Conservation (phyloP, 1,284 basidiomycete genomes). For the Pseudomicrostroma phylloplanum region DNA sequence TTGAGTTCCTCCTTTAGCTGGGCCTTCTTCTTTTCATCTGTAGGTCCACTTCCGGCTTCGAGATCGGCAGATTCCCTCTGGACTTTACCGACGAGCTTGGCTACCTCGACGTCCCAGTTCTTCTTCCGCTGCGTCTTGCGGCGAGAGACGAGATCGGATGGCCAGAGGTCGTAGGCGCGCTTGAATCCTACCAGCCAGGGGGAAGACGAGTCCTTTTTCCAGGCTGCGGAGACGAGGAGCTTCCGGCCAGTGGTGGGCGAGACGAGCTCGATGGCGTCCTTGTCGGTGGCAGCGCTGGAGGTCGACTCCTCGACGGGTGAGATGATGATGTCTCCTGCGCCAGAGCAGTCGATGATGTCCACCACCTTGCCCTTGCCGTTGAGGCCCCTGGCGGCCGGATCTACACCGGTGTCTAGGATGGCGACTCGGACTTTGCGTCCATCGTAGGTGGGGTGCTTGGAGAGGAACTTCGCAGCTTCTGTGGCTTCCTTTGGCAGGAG, state of each 20-base stretch:
- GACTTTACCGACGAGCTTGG: constrained; percentile 35
- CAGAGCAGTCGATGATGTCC: constrained; percentile 51
- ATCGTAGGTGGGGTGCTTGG: constrained; percentile 47
- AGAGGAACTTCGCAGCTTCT: constrained; percentile 43
- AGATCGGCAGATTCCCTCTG: constrained; percentile 28
- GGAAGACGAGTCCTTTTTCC: neutral
- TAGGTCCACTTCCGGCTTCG: constrained; percentile 5
- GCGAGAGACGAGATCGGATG: constrained; percentile 42
- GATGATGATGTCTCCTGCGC: constrained; percentile 34
- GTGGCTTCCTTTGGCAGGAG: constrained; percentile 51
- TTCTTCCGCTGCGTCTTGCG: constrained; percentile 41
- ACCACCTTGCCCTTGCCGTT: constrained; percentile 47
- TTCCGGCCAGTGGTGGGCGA: constrained; percentile 45
- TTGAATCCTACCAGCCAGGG: constrained; percentile 22
- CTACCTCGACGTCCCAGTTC: constrained; percentile 44
- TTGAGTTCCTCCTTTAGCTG: constrained; percentile 42
- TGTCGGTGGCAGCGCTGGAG: constrained; percentile 3
- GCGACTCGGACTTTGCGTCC: constrained; percentile 49
- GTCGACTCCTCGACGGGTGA: constrained; percentile 30
- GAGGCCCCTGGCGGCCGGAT: constrained; percentile 50
- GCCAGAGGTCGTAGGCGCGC: constrained; percentile 50
- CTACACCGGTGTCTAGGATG: constrained; percentile 51
- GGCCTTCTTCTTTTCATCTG: constrained; percentile 8
- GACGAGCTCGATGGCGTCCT: constrained; percentile 29
- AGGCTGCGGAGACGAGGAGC: constrained; percentile 21